phyloP scores from a whole-genome alignment of 2,329 filamentous ascomycete genomes.

The Fusarium veterinarium region DNA sequence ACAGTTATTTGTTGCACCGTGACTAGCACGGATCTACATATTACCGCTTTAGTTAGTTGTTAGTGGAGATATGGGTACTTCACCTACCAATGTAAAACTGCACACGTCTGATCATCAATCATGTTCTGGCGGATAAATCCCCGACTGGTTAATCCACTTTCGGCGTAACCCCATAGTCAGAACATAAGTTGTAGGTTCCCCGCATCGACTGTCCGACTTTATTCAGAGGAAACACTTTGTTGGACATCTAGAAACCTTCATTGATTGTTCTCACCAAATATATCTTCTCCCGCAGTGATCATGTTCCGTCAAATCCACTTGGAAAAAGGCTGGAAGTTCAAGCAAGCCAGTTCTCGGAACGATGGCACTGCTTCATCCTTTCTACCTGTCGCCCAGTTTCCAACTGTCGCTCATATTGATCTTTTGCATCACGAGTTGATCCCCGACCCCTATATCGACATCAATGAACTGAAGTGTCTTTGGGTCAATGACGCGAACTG shows the following conservation, averaged over 20 bases:
- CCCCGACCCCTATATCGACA: not conserved
- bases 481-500: slow-evolving; percentile 11
- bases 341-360: not conserved
- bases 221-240: not conserved
- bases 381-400: not conserved
- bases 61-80: not conserved
- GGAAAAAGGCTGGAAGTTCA: not conserved
- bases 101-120: not conserved
- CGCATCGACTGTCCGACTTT: not conserved
- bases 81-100: not conserved
- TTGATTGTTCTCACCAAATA: accelerated
- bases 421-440: not conserved
- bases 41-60: not conserved
- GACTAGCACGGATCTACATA: not conserved
- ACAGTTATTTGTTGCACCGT: accelerated
- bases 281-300: accelerated
- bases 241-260: not conserved
- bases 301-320: not conserved
- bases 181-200: not conserved
- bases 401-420: slow-evolving; percentile 3
- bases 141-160: not conserved
- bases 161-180: not conserved
- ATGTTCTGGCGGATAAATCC: not conserved
- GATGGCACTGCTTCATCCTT: not conserved
- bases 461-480: slow-evolving; percentile 5